Base-by-base conservation (phyloP, 305 asterid species). In the Solanum hybrid region DNA sequence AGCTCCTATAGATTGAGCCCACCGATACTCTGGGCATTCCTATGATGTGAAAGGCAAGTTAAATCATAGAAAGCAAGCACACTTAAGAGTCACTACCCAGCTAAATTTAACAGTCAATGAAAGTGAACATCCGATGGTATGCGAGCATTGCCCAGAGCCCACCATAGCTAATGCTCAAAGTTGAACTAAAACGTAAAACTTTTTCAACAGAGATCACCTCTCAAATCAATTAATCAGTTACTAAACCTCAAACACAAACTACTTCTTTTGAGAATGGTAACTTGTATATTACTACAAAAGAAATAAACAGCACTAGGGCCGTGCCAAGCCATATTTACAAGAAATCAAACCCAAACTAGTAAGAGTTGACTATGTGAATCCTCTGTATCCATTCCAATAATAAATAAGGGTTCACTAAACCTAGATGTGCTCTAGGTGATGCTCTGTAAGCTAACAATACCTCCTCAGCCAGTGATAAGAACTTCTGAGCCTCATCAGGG, bases 381-480 rank as follows among this genome's bases (percentile, higher is more conserved):
- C 88, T 84, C 88, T 20, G 20, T 51, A 84, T 51, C 88, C 31
- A 31, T 51, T 84, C 88, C 31, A 84, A 31, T 31, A 31, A 31
- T 84, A 84, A 41, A 29, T 45, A 10, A 83, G 38, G 38, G 73
- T 51, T 51, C 76, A 51, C 76, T 51, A 84, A 51, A 51, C 24
- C 76, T 84, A 31, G 76, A 84, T 31, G 76, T 85, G 70, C 75
- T 17, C 75, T 10, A 84, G 51, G 37, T 84, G 88, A 84, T 84
- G 88, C 29, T 51, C 31, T 31, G 41, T 33, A 20, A 32, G 41
- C 2, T 86, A 57, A 86, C 27, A 72, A 26, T 84, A 96, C 99
- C 99, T 97, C 99, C 92, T 97, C 99, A 36, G 99, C 99, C 91
- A 97, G 92, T 10, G 98, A 92, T 82, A 97, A 90, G 90, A 91